Conservation (phyloP, 345 rosid species). For the Iberis pinnata region DNA sequence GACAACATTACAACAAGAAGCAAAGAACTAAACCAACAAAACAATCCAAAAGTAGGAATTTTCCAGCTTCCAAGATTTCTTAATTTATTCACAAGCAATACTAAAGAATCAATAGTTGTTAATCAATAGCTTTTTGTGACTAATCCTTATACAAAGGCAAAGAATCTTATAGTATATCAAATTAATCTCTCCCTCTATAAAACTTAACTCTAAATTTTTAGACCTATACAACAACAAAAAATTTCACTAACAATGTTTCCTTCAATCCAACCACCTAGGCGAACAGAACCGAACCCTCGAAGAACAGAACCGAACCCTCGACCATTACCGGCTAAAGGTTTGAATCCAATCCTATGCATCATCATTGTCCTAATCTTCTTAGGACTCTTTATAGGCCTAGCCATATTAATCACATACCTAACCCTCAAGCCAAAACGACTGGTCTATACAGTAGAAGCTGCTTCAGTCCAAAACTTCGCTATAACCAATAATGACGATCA, state of each 20-base stretch:
- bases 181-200: conserved; percentile 11
- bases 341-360: conserved; percentile 29
- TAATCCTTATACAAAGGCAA: conserved; percentile 30
- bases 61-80: conserved; percentile 34
- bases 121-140: conserved; percentile 6
- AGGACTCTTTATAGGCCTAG: conserved; percentile 40
- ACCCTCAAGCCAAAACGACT: conserved; percentile 53
- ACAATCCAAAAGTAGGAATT: conserved; percentile 25
- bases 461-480: conserved; percentile 43
- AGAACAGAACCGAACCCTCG: no score
- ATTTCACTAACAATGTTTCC: conserved; percentile 22
- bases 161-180: conserved; percentile 24
- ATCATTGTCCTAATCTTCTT: conserved; percentile 26
- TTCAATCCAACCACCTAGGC: conserved; percentile 22
- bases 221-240: no score
- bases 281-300: no score
- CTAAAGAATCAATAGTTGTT: conserved; percentile 9
- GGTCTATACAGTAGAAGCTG: conserved; percentile 47
- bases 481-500: conserved; percentile 43
- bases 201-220: no score
- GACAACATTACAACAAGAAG: conserved; percentile 17
- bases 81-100: conserved; percentile 34
- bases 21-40: conserved; percentile 19
- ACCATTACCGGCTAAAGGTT: conserved; percentile 15
- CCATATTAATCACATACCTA: conserved; percentile 64